A percentile compares a stretch with the other conserved stretches of the same genome.
phyloP scores from a whole-genome alignment of 768 basidiomycete genomes.

The Polyporus arcularius region DNA sequence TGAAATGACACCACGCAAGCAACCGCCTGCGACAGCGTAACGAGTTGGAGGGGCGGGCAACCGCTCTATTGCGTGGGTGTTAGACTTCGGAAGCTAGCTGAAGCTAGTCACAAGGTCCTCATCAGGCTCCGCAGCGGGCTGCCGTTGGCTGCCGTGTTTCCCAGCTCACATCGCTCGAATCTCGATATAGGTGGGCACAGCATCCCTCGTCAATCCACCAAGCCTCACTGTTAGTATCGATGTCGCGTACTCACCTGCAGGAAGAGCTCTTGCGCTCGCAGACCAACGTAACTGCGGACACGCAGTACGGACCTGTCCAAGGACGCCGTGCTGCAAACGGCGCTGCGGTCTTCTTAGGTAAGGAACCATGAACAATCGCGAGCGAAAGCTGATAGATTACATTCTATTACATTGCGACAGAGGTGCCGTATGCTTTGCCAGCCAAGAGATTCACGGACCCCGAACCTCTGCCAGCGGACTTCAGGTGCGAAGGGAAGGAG shows the following conservation, averaged over 20 bases:
- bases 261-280: slow-evolving; percentile 51
- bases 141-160: neutral
- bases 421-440: slow-evolving; percentile 73
- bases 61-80: no score
- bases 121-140: no score
- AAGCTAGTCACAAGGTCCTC: no score
- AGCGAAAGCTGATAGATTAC: neutral
- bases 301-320: slow-evolving; percentile 54
- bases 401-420: slow-evolving; percentile 33
- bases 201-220: neutral
- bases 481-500: slow-evolving; percentile 58
- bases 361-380: slow-evolving; percentile 5
- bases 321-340: slow-evolving; percentile 66
- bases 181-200: neutral
- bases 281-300: slow-evolving; percentile 49
- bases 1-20: no score
- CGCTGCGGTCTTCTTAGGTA: slow-evolving; percentile 66
- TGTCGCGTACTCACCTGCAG: slow-evolving; percentile 46
- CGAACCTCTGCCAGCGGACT: slow-evolving; percentile 50
- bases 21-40: no score
- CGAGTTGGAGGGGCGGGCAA: no score
- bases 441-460: slow-evolving; percentile 69
- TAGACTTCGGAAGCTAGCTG: no score
- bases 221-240: neutral
- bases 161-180: neutral